Evolutionary conservation across 1,284 basidiomycete species (phyloP).

Genomic region (Omphalotus olearius): DNA sequence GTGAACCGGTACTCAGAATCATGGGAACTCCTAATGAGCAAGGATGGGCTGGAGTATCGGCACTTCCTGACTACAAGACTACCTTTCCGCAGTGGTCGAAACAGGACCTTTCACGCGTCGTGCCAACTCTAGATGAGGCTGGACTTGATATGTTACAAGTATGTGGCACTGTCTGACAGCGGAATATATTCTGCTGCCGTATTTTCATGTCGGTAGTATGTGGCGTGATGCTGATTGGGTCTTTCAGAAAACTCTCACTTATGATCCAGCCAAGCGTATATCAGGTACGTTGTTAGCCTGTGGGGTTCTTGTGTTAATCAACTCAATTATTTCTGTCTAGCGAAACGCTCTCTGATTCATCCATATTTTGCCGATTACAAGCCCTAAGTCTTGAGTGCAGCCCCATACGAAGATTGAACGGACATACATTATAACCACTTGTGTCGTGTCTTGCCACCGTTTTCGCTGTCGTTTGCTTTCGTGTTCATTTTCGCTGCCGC

Average conservation of each 20-base stretch:
- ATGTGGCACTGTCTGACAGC: neutral
- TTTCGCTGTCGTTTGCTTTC: conserved; percentile 14
- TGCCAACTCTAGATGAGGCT: conserved; percentile 64
- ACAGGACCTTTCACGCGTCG: conserved; percentile 63
- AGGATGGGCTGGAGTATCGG: conserved; percentile 87
- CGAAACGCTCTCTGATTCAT: conserved; percentile 82
- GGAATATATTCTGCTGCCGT: neutral
- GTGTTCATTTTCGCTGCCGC: neutral
- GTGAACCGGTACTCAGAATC: conserved; percentile 49
- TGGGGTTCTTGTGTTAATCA: neutral
- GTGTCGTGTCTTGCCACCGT: neutral
- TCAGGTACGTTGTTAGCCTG: conserved; percentile 59
- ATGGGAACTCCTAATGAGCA: conserved; percentile 95
- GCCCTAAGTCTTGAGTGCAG: conserved; percentile 15
- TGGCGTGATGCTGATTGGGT: neutral
- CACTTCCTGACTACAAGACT: conserved; percentile 93
- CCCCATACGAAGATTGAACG: neutral
- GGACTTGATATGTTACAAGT: conserved; percentile 81
- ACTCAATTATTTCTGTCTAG: conserved; percentile 31
- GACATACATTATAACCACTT: neutral
- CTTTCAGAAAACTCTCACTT: conserved; percentile 73
- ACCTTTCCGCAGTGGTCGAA: conserved; percentile 93
- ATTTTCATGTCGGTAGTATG: neutral
- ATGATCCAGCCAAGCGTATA: conserved; percentile 93
- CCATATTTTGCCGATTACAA: conserved; percentile 72